Conservation (phyloP, 2,329 filamentous ascomycete genomes). For the Helminthosporium solani region DNA sequence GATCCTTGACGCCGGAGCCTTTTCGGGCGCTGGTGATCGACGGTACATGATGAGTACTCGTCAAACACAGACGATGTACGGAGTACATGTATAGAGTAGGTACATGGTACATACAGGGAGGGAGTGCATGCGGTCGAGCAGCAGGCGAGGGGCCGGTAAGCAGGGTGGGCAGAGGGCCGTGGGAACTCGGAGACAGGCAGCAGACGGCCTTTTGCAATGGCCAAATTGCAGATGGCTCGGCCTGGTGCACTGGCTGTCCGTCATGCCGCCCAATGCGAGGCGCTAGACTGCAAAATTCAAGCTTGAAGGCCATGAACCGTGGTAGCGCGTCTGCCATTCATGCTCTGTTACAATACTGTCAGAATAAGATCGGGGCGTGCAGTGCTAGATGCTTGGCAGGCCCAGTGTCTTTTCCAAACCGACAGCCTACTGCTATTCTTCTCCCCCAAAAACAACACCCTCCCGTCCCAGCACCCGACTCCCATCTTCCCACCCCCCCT, state of each 20-base stretch:
- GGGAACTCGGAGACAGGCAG: too few species aligned
- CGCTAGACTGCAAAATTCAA: background rate
- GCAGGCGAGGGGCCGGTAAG: too few species aligned
- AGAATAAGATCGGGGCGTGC: background rate
- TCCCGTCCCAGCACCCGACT: conserved; percentile 21
- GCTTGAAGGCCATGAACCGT: background rate
- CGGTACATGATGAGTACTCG: conserved; percentile 11
- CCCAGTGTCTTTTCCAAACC: background rate
- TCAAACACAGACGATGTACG: too few species aligned
- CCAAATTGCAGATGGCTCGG: background rate
- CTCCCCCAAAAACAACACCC: conserved; percentile 12
- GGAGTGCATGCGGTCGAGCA: too few species aligned
- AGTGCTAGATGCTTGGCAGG: background rate
- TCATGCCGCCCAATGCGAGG: background rate
- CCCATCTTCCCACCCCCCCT: conserved; percentile 15
- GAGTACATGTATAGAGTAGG: too few species aligned
- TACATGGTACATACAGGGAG: too few species aligned
- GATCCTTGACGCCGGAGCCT: conserved; percentile 13
- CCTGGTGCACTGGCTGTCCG: background rate
- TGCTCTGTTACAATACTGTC: background rate
- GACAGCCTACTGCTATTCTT: conserved; percentile 1
- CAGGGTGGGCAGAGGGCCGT: too few species aligned
- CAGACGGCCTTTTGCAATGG: too few species aligned
- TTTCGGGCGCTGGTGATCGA: conserved; percentile 19
- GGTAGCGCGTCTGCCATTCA: conserved; percentile 3